Percentiles rank a stretch among this genome's conserved stretches.
These are phyloP conservation scores for Filosporella fistucella DNA, from an alignment of 495 filamentous ascomycete genomes.

Conservation along the genomic window DNA sequence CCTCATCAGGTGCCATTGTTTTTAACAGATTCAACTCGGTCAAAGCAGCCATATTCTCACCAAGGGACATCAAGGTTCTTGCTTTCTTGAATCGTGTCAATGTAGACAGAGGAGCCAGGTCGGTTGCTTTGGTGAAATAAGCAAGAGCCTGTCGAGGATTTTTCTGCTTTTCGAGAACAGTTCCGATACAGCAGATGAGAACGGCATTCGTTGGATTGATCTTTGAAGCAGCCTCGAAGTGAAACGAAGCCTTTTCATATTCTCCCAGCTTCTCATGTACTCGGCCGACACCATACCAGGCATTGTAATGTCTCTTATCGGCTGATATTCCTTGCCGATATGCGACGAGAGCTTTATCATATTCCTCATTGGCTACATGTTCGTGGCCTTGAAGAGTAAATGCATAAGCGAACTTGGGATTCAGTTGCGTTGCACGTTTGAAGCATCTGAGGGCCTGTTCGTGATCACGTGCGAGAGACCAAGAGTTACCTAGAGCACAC, in stretches of 20 bases:
- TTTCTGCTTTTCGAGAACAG: slow-evolving; percentile 81
- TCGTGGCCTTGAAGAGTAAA: slow-evolving; percentile 96
- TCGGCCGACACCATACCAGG: slow-evolving; percentile 90
- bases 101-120: slow-evolving; percentile 74
- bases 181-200: slow-evolving; percentile 84
- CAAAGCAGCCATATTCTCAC: slow-evolving; percentile 63
- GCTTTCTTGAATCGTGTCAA: slow-evolving; percentile 89
- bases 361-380: slow-evolving; percentile 94
- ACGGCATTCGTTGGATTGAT: slow-evolving; percentile 93
- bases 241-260: slow-evolving; percentile 81
- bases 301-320: slow-evolving; percentile 90
- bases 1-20: slow-evolving; percentile 88
- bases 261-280: slow-evolving; percentile 95
- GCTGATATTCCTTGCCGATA: slow-evolving; percentile 81
- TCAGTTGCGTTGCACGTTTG: slow-evolving; percentile 85
- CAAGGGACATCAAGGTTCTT: slow-evolving; percentile 75
- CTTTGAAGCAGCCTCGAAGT: slow-evolving; percentile 77
- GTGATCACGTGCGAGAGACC: slow-evolving; percentile 90
- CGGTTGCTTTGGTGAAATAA: slow-evolving; percentile 75
- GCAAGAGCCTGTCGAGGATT: slow-evolving; percentile 70
- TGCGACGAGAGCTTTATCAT: slow-evolving; percentile 82
- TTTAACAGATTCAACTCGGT: slow-evolving; percentile 77
- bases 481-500: slow-evolving; percentile 93
- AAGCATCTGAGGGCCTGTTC: slow-evolving; percentile 94
- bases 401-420: slow-evolving; percentile 89